Conservation (phyloP, 2,329 filamentous ascomycete species). For the Diplodia scrobiculata region DNA sequence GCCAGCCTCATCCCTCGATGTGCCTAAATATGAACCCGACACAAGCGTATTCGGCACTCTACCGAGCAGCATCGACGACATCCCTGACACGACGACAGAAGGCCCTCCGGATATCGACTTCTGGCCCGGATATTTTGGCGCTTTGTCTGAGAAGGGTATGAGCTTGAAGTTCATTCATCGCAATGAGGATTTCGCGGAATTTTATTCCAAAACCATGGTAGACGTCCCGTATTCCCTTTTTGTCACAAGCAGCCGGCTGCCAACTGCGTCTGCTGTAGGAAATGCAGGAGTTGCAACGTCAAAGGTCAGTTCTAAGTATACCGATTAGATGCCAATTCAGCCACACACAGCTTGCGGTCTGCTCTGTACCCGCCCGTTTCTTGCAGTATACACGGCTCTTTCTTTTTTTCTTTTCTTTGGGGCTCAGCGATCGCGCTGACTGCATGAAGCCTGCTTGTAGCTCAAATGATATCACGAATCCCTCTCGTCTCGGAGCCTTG, state of each 20-base stretch:
- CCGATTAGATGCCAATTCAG: background rate
- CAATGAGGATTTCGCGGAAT: background rate
- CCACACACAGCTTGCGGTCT: background rate
- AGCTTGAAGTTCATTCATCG: slow-evolving; percentile 30
- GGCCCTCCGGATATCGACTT: slow-evolving; percentile 32
- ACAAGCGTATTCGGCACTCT: slow-evolving; percentile 41
- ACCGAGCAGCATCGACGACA: slow-evolving; percentile 50
- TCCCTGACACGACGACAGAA: slow-evolving; percentile 33
- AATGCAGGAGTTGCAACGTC: background rate
- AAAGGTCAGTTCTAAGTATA: slow-evolving; percentile 10
- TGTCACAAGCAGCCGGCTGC: background rate
- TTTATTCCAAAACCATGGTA: background rate
- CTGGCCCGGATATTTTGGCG: slow-evolving; percentile 58
- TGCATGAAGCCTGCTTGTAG: background rate
- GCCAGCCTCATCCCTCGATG: slow-evolving; percentile 28
- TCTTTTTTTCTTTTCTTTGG: background rate
- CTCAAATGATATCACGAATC: background rate
- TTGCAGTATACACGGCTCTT: background rate
- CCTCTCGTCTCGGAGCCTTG: background rate
- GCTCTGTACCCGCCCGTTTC: background rate
- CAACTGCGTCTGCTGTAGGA: background rate
- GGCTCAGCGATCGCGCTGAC: background rate
- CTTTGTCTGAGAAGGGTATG: slow-evolving; percentile 60
- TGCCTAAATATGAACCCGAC: background rate
- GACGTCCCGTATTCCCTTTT: slow-evolving; percentile 15